A percentile compares a stretch with the other conserved stretches of the same genome.
phyloP scores from a whole-genome alignment of 208 protist species.

The Trypanosoma platydactyli region DNA sequence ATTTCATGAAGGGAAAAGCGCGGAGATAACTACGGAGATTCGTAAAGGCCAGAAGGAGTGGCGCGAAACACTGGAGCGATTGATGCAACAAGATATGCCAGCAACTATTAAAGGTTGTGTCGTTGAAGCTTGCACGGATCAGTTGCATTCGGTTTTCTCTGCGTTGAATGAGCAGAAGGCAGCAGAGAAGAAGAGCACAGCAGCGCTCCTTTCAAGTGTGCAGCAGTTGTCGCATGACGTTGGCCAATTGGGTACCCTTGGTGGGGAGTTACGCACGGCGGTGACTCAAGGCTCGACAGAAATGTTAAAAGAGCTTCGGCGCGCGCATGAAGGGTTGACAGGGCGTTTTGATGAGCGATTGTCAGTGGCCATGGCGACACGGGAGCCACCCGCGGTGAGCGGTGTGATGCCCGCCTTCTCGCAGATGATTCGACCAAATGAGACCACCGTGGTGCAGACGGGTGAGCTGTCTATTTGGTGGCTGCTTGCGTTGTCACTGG shows the following conservation, averaged over 20 bases:
- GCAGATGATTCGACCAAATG: not conserved
- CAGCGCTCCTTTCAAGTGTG: slow-evolving; percentile 15
- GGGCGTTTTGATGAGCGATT: slow-evolving; percentile 17
- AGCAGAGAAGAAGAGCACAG: slow-evolving; percentile 10
- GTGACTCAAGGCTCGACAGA: slow-evolving; percentile 8
- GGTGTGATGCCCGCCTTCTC: not conserved
- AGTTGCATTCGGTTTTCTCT: slow-evolving; percentile 8
- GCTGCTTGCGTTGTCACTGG: slow-evolving; percentile 42
- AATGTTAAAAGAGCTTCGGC: slow-evolving; percentile 17
- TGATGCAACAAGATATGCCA: slow-evolving; percentile 12
- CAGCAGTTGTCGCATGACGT: slow-evolving; percentile 14
- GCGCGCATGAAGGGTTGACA: slow-evolving; percentile 12
- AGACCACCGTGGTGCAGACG: not conserved
- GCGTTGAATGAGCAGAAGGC: not conserved
- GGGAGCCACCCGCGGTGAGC: not conserved
- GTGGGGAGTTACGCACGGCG: slow-evolving; percentile 14
- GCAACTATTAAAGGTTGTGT: slow-evolving; percentile 1
- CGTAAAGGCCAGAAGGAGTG: slow-evolving; percentile 12
- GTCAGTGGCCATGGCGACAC: not conserved
- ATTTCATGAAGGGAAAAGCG: not conserved
- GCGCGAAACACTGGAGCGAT: not conserved
- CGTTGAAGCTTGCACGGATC: slow-evolving; percentile 10
- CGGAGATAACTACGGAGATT: slow-evolving; percentile 3
- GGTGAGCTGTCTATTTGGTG: slow-evolving; percentile 43
- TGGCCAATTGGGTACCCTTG: slow-evolving; percentile 6